Percentiles rank a stretch among this genome's conserved stretches.
These are phyloP conservation scores for Ustanciosporium gigantosporum DNA, from an alignment of 1,284 basidiomycete species.

Conservation along the genomic window DNA sequence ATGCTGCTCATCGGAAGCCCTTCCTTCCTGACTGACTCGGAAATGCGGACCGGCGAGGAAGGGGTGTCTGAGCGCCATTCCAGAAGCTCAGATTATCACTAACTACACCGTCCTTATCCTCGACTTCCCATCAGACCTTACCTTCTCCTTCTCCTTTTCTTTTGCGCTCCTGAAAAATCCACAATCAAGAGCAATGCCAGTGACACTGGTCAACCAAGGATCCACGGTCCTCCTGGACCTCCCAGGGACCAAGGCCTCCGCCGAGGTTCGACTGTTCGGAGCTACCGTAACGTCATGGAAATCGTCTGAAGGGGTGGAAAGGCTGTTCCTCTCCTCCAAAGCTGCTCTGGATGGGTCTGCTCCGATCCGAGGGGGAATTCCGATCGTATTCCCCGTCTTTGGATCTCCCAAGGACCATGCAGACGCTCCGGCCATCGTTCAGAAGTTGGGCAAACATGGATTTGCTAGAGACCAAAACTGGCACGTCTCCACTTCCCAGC, in stretches of 20 bases:
- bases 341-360: slow-evolving; percentile 41
- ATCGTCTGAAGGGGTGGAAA: slow-evolving; percentile 38
- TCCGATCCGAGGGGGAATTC: slow-evolving; percentile 51
- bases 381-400: slow-evolving; percentile 54
- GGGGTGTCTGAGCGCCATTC: too few species aligned
- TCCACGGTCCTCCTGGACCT: slow-evolving; percentile 28
- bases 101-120: too few species aligned
- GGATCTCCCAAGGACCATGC: slow-evolving; percentile 38
- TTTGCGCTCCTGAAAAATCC: too few species aligned
- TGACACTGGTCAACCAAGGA: too few species aligned
- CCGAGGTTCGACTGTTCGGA: slow-evolving; percentile 44
- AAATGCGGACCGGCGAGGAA: too few species aligned
- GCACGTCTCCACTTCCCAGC: slow-evolving; percentile 14
- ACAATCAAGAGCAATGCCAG: too few species aligned
- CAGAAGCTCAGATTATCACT: too few species aligned
- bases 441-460: slow-evolving; percentile 44
- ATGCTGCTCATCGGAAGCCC: too few species aligned
- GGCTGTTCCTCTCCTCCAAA: slow-evolving; percentile 45
- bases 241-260: slow-evolving; percentile 30
- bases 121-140: too few species aligned
- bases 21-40: too few species aligned
- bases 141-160: too few species aligned
- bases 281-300: slow-evolving; percentile 55
- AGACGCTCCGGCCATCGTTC: slow-evolving; percentile 27
- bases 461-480: slow-evolving; percentile 45